These are phyloP conservation scores for Ustilago trichophora DNA, from an alignment of 1,284 basidiomycete genomes.

Conservation along the genomic window DNA sequence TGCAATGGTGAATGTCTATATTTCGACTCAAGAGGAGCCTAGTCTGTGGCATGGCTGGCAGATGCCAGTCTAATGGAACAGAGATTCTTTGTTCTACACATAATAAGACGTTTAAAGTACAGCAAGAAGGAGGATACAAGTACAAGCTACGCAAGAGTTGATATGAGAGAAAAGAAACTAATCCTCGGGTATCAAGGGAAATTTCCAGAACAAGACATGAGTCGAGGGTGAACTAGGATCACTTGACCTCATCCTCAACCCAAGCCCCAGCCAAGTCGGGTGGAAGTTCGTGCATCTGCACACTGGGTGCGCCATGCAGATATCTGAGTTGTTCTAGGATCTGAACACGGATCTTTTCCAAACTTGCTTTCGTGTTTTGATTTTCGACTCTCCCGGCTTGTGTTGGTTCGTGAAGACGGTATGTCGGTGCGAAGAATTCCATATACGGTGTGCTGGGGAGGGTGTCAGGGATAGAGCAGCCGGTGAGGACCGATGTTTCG, in stretches of 20 bases:
- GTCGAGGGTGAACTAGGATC: too few species aligned
- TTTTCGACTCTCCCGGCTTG: slow-evolving; percentile 87
- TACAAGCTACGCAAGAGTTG: too few species aligned
- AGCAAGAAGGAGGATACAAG: too few species aligned
- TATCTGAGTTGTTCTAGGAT: slow-evolving; percentile 92
- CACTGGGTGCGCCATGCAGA: slow-evolving; percentile 92
- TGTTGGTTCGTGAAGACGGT: slow-evolving; percentile 90
- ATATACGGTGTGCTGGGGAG: slow-evolving; percentile 91
- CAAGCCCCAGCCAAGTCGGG: slow-evolving; percentile 85
- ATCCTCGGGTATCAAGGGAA: slow-evolving; percentile 8
- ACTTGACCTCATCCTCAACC: slow-evolving; percentile 73
- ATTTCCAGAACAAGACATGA: too few species aligned
- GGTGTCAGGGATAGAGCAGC: slow-evolving; percentile 80
- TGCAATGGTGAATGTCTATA: too few species aligned
- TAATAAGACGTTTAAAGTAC: too few species aligned
- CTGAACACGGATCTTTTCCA: slow-evolving; percentile 85
- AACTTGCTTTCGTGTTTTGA: slow-evolving; percentile 76
- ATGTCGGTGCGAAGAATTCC: slow-evolving; percentile 89
- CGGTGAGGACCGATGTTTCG: slow-evolving; percentile 85
- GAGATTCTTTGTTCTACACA: too few species aligned
- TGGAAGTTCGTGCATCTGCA: slow-evolving; percentile 95
- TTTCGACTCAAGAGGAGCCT: too few species aligned
- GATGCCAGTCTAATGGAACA: too few species aligned
- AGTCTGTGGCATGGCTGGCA: too few species aligned
- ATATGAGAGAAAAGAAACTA: neutral